A percentile compares a stretch with the other conserved stretches of the same genome.
Conservation (phyloP, 139 green algal species). For the Chlamydomonas incerta region DNA sequence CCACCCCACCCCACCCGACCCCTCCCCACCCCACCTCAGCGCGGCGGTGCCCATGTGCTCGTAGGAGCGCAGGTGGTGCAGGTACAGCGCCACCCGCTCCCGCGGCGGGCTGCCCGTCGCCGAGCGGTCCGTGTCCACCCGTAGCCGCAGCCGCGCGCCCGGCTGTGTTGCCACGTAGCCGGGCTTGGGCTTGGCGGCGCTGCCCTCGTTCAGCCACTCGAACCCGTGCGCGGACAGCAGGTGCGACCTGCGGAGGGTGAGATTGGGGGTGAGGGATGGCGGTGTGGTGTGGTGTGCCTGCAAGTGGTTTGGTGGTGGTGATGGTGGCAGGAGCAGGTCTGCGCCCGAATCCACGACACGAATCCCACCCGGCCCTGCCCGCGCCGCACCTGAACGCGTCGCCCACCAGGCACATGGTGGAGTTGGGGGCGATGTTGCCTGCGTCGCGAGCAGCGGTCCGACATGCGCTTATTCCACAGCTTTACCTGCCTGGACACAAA, state of each 20-base stretch:
- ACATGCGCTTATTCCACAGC: too few relatives aligned
- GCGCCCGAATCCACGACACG: not conserved
- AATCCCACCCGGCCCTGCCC: not conserved
- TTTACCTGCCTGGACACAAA: too few relatives aligned
- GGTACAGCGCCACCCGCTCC: constrained; percentile 10
- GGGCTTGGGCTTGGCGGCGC: constrained; percentile 31
- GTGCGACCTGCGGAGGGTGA: not conserved
- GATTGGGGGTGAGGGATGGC: too few relatives aligned
- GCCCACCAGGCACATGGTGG: not conserved
- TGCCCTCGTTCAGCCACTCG: constrained; percentile 23
- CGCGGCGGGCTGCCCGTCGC: not conserved
- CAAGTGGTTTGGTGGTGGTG: not conserved
- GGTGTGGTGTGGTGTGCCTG: not conserved
- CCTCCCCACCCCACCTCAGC: not conserved
- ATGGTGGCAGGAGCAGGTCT: not conserved
- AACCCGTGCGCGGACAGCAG: constrained; percentile 18
- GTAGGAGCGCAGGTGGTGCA: constrained; percentile 37
- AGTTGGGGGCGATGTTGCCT: constrained; percentile 11
- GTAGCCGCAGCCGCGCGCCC: not conserved
- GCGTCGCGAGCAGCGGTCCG: too few relatives aligned
- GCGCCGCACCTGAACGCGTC: not conserved
- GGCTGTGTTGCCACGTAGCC: constrained; percentile 13
- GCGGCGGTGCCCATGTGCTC: constrained; percentile 31
- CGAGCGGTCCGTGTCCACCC: constrained; percentile 18
- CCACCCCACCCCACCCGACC: not conserved